Evolutionary conservation across 1,139 yeast species (phyloP), one percentile per base, ranked within the genome.

Genomic region (Pichia sp.): DNA sequence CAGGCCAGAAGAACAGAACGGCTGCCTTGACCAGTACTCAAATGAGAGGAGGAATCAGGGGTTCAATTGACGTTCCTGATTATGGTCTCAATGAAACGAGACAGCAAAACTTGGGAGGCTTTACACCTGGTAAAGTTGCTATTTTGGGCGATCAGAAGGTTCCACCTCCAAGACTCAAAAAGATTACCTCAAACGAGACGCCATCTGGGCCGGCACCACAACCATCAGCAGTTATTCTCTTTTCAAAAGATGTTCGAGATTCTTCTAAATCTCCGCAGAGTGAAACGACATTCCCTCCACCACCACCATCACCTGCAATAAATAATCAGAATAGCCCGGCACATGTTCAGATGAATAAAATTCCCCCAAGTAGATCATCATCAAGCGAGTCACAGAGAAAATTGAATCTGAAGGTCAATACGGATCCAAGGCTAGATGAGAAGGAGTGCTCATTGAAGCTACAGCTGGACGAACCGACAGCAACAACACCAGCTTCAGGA

Each of bases 151-250:
- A 50, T 5, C 50, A 44, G 25, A 35, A 46, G 15, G 41, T 51
- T 5, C 58, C 57, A 2, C 52, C 56, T 3, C 59, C 58, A 9
- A 43, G 53, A 34, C 45, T 52, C 11, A 49, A 27, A 23, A 16
- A 33, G 6, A 9, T 28, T 2, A 26, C 13, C 18, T 29, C 44
- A 14, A 16, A 27, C 3, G 38, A 29, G 13, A 29, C 27, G n/a
- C 27, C 14, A 11, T 17, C 21, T 3, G 31, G 26, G 6, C 30
- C 36, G n/a, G 28, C 40, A 3, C 45, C 53, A 11, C 32, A 42
- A 9, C 43, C 54, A 1, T 48, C 53, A 3, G 54, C 59, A 1
- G 57, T 54, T 22, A 52, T 54, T 11, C 34, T 54, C 22, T 51
- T 54, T 33, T 56, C 59, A 1, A 52, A 46, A 31, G 52, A 51